A percentile compares a stretch with the other conserved stretches of the same genome.
Conservation (phyloP, 208 protist genomes). For the Novymonas esmeraldas region DNA sequence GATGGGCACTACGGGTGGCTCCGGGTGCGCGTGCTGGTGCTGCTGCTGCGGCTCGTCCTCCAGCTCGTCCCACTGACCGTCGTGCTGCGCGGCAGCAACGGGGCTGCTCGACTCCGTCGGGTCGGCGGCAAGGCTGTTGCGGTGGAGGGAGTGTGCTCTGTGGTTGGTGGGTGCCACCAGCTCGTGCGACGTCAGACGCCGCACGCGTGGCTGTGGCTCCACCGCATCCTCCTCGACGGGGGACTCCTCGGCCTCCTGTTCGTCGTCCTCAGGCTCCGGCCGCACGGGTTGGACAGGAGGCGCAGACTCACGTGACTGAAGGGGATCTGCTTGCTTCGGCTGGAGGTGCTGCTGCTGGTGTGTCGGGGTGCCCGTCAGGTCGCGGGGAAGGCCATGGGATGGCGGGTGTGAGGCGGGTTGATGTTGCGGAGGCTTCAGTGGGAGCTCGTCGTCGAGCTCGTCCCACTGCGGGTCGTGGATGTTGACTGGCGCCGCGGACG, state of each 20-base stretch:
- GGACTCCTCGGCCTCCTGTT: not conserved
- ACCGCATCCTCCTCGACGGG: not conserved
- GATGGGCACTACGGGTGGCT: not conserved
- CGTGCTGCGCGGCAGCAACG: not conserved
- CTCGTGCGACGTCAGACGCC: not conserved
- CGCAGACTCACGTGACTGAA: not conserved
- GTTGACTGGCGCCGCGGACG: not conserved
- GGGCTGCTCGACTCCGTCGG: too few species aligned
- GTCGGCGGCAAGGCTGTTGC: too few species aligned
- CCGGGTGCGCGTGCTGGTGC: not conserved
- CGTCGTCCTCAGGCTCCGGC: not conserved
- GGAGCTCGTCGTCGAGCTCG: not conserved
- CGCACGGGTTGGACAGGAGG: not conserved
- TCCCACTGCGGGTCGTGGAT: not conserved
- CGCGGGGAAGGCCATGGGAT: not conserved
- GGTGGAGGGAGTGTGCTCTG: too few species aligned
- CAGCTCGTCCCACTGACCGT: conserved; percentile 3
- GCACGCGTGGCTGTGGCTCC: not conserved
- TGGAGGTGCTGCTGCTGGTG: not conserved
- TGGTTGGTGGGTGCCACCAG: not conserved
- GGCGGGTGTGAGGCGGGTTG: not conserved
- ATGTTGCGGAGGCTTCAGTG: not conserved
- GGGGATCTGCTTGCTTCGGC: too few species aligned
- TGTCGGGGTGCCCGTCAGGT: not conserved
- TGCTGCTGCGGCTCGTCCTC: not conserved